Conservation (phyloP, 495 filamentous ascomycete genomes). For the Darksidea phi region DNA sequence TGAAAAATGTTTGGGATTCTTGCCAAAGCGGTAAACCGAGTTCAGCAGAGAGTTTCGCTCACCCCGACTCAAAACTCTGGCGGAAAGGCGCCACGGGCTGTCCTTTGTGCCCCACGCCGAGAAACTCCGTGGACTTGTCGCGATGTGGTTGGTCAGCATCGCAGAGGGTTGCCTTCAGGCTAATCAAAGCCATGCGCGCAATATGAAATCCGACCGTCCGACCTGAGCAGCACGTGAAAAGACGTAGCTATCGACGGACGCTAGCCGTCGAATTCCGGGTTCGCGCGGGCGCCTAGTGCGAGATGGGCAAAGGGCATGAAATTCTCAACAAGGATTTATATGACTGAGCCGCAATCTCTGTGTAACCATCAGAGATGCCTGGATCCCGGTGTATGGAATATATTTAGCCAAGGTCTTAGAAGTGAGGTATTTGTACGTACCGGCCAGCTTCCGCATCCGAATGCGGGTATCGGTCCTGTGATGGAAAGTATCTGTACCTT, state of each 20-base stretch:
- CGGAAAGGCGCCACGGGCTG: too few species aligned
- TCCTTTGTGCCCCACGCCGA: background rate
- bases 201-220: constrained; percentile 8
- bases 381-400: constrained; percentile 22
- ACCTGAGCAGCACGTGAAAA: constrained; percentile 10
- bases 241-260: background rate
- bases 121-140: background rate
- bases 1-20: too few species aligned
- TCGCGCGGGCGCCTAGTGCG: constrained; percentile 1
- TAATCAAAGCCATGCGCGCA: constrained; percentile 22
- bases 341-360: constrained; percentile 18
- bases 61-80: background rate
- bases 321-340: constrained; percentile 18
- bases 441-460: constrained; percentile 26
- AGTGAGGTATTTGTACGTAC: constrained; percentile 33
- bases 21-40: too few species aligned
- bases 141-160: constrained; percentile 8
- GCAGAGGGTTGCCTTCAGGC: constrained; percentile 19
- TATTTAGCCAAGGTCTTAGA: constrained; percentile 8
- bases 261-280: constrained; percentile 22
- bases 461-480: constrained; percentile 5
- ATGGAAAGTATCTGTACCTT: too few species aligned
- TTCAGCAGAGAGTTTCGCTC: too few species aligned
- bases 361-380: constrained; percentile 21
- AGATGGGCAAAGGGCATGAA: constrained; percentile 15